Conservation (phyloP, 257 asterid genomes). For the Forsythia viridissima region DNA sequence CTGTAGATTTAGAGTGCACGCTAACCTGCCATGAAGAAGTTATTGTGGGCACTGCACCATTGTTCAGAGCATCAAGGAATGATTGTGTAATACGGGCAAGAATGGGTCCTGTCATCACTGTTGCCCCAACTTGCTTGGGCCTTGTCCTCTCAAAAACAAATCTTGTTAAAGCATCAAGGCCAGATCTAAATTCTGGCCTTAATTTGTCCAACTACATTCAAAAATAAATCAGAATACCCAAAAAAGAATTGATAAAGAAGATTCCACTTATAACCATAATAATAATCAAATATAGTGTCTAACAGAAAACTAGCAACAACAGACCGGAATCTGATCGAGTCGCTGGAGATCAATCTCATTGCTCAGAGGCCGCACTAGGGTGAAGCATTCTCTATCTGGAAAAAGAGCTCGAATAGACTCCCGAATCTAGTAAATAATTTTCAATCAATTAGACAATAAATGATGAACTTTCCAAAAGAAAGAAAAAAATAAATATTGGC, state of each 20-base stretch:
- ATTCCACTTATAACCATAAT: not conserved
- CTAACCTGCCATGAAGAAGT: conserved; percentile 95
- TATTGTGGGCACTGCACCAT: conserved; percentile 96
- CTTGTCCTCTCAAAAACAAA: conserved; percentile 91
- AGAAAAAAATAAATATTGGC: too few species aligned
- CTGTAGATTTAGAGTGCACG: too few species aligned
- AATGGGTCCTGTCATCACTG: conserved; percentile 96
- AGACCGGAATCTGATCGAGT: conserved; percentile 75
- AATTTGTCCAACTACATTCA: conserved; percentile 65
- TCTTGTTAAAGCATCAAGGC: conserved; percentile 84
- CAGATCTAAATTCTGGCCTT: conserved; percentile 86
- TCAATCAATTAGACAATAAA: conserved; percentile 11
- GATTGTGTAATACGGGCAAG: conserved; percentile 90
- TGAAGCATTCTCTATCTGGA: conserved; percentile 92
- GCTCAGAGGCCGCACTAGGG: conserved; percentile 88
- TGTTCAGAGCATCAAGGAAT: conserved; percentile 88
- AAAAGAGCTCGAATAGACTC: conserved; percentile 98
- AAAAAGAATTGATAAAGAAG: conserved; percentile 1
- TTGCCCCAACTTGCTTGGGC: conserved; percentile 89
- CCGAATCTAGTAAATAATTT: conserved; percentile 58
- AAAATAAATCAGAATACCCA: conserved; percentile 6
- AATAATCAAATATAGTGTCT: conserved; percentile 4
- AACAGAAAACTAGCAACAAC: conserved; percentile 23
- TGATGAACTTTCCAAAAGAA: not conserved
- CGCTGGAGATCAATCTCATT: conserved; percentile 84